These are phyloP conservation scores for Yarrowia yakushimensis DNA, from an alignment of 805 yeast species.

Conservation along the genomic window DNA sequence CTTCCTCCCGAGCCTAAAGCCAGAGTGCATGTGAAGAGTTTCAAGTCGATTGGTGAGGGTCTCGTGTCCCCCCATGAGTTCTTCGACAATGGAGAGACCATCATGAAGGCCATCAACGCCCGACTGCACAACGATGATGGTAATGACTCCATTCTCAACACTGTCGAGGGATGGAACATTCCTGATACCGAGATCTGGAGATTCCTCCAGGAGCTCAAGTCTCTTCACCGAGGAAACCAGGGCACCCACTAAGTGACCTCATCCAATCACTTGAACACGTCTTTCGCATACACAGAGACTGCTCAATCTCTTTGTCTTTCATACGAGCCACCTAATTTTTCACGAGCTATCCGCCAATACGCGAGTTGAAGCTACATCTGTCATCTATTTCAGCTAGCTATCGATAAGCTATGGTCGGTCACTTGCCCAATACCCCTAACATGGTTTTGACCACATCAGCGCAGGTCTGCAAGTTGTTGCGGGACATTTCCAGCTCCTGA, in stretches of 20 bases:
- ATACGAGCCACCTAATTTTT: background rate
- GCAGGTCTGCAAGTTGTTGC: conserved; percentile 19
- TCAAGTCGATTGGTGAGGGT: conserved; percentile 14
- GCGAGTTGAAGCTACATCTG: background rate
- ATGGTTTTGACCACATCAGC: conserved; percentile 21
- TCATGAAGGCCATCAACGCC: conserved; percentile 4
- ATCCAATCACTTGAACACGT: background rate
- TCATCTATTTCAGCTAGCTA: background rate
- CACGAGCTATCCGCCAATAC: background rate
- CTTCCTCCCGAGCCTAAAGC: background rate
- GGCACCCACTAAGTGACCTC: background rate
- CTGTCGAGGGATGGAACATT: conserved; percentile 22
- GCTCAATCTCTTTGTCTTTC: conserved; percentile 3
- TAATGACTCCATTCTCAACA: conserved; percentile 6
- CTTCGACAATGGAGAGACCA: conserved; percentile 1
- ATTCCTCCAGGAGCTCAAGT: conserved; percentile 18
- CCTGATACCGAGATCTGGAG: conserved; percentile 23
- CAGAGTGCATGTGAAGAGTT: conserved; percentile 2
- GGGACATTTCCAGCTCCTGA: conserved; percentile 22
- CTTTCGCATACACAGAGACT: conserved; percentile 10
- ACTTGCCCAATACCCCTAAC: conserved; percentile 19
- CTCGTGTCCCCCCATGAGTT: conserved; percentile 5
- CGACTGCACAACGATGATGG: background rate
- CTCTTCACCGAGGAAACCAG: background rate
- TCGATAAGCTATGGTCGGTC: background rate